phyloP scores from a whole-genome alignment of 768 basidiomycete species.

The Collybia sordida region DNA sequence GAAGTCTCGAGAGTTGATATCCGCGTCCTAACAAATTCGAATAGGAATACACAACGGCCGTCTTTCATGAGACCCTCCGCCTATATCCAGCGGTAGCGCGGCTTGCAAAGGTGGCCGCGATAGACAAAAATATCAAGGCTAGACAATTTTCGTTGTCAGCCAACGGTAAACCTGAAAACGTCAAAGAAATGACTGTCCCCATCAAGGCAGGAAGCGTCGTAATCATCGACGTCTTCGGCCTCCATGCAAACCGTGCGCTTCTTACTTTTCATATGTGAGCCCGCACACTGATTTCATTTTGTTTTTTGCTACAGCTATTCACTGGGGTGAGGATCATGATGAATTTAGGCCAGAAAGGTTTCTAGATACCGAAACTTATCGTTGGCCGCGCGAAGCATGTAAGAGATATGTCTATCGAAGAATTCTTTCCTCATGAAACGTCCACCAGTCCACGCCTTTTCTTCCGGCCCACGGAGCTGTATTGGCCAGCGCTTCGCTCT shows the following conservation, averaged over 20 bases:
- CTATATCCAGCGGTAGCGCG: conserved; percentile 37
- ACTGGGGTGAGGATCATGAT: conserved; percentile 46
- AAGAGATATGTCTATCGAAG: conserved; percentile 9
- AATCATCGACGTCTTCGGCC: conserved; percentile 38
- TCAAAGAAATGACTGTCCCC: conserved; percentile 29
- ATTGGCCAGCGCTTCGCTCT: conserved; percentile 51
- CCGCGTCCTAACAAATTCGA: neutral
- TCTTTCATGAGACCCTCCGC: conserved; percentile 47
- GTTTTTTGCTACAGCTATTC: conserved; percentile 30
- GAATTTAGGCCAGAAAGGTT: conserved; percentile 52
- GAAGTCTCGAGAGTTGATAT: neutral
- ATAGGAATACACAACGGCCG: conserved; percentile 42
- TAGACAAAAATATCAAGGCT: conserved; percentile 33
- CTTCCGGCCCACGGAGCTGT: conserved; percentile 42
- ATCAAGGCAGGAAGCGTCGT: conserved; percentile 38
- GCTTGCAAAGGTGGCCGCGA: conserved; percentile 29
- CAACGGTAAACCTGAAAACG: conserved; percentile 23
- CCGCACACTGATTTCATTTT: neutral
- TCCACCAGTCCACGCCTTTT: conserved; percentile 41
- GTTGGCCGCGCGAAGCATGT: conserved; percentile 55
- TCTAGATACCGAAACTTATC: conserved; percentile 46
- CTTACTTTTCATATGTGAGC: neutral
- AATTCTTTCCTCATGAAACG: neutral
- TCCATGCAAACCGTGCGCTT: conserved; percentile 46
- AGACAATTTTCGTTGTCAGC: conserved; percentile 27